phyloP scores from a whole-genome alignment of 768 basidiomycete genomes.

The Trametes cubensis region DNA sequence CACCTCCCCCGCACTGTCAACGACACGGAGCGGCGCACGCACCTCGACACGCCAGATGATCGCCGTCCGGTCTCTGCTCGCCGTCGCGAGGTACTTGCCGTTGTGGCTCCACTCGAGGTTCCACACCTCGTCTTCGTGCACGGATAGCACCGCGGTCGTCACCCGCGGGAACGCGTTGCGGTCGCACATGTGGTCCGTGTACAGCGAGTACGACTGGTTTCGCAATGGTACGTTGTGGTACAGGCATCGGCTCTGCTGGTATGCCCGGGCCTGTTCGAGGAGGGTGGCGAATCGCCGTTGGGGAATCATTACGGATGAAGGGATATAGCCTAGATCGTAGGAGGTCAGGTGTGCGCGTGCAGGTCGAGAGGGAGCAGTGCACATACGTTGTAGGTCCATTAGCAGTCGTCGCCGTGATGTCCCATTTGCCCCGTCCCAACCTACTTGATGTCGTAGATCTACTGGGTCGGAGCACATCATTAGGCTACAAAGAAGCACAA shows the following conservation, averaged over 20 bases:
- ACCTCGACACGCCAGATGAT: slow-evolving; percentile 91
- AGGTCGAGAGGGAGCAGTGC: slow-evolving; percentile 26
- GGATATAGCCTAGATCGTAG: slow-evolving; percentile 72
- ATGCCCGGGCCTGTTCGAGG: slow-evolving; percentile 78
- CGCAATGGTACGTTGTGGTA: slow-evolving; percentile 80
- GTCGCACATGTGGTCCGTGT: slow-evolving; percentile 83
- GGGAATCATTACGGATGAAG: slow-evolving; percentile 91
- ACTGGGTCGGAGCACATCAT: slow-evolving; percentile 91
- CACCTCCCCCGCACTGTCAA: slow-evolving; percentile 6
- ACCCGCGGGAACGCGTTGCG: slow-evolving; percentile 80
- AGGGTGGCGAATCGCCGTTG: slow-evolving; percentile 84
- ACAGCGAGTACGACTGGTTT: slow-evolving; percentile 71
- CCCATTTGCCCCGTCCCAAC: slow-evolving; percentile 89
- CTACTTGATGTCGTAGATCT: slow-evolving; percentile 78
- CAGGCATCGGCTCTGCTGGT: slow-evolving; percentile 80
- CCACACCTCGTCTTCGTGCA: slow-evolving; percentile 95
- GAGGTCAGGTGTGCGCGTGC: not conserved
- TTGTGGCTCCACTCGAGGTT: slow-evolving; percentile 93
- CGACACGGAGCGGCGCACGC: slow-evolving; percentile 35
- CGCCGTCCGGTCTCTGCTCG: slow-evolving; percentile 83
- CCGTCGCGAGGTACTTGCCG: slow-evolving; percentile 82
- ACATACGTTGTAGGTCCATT: slow-evolving; percentile 75
- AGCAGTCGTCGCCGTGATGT: slow-evolving; percentile 78
- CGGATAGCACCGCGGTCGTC: slow-evolving; percentile 82
- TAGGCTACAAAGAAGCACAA: slow-evolving; percentile 50